phyloP scores from a whole-genome alignment of 169 alveolate genomes.

The Nephromyces sp. region DNA sequence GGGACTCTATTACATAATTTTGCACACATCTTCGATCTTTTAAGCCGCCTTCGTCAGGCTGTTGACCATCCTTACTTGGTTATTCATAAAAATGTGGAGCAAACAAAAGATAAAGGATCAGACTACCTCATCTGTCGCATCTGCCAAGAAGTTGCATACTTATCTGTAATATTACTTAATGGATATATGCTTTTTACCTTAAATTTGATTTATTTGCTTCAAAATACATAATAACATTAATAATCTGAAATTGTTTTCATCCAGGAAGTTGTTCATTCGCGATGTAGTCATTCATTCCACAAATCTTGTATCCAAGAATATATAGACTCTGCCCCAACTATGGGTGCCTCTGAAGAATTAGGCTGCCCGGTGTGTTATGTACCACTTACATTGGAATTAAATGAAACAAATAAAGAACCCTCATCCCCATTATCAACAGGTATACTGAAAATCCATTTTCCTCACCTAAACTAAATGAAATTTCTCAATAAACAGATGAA shows the following conservation, averaged over 20 bases:
- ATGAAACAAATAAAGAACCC: background rate
- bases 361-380: slow-evolving; percentile 59
- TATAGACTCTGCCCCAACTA: slow-evolving; percentile 51
- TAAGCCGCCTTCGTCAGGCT: slow-evolving; percentile 77
- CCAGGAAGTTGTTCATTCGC: slow-evolving; percentile 47
- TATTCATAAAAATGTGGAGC: slow-evolving; percentile 67
- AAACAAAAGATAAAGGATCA: too few relatives aligned
- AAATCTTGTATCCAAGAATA: slow-evolving; percentile 58
- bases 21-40: slow-evolving; percentile 76
- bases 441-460: too few relatives aligned
- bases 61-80: slow-evolving; percentile 81
- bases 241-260: background rate
- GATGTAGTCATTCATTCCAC: slow-evolving; percentile 72
- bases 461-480: too few relatives aligned
- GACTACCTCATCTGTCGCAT: slow-evolving; percentile 46
- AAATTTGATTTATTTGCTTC: too few relatives aligned
- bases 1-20: slow-evolving; percentile 75
- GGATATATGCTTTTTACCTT: background rate
- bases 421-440: too few relatives aligned
- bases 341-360: slow-evolving; percentile 23
- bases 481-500: too few relatives aligned
- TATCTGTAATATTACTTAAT: background rate
- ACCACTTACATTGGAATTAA: slow-evolving; percentile 46
- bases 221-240: background rate
- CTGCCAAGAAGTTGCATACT: slow-evolving; percentile 48